These are phyloP conservation scores for Blastobotrys persicus DNA, from an alignment of 1,139 yeast genomes.

Conservation along the genomic window DNA sequence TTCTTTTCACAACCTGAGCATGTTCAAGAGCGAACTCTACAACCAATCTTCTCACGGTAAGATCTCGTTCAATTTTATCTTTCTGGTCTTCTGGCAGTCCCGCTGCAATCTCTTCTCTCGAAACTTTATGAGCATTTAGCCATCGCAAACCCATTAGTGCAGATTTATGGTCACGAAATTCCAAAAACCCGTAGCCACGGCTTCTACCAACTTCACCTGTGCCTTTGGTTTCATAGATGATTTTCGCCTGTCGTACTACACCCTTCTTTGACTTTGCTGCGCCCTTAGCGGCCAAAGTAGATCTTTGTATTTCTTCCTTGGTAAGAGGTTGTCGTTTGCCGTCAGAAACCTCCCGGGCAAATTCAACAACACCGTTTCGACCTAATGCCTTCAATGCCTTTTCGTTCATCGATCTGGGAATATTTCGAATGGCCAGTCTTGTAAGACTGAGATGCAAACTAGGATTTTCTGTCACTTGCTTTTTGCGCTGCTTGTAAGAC, in stretches of 20 bases:
- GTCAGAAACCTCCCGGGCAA: constrained; percentile 86
- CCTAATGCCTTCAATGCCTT: constrained; percentile 88
- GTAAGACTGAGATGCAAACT: constrained; percentile 86
- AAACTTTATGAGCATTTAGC: constrained; percentile 90
- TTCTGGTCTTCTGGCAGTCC: constrained; percentile 69
- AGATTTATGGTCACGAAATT: constrained; percentile 85
- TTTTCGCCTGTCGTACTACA: constrained; percentile 89
- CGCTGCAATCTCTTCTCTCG: constrained; percentile 63
- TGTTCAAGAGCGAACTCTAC: constrained; percentile 96
- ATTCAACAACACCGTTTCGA: constrained; percentile 90
- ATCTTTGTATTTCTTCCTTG: constrained; percentile 83
- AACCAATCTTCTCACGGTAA: constrained; percentile 69
- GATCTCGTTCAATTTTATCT: constrained; percentile 44
- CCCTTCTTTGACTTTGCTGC: constrained; percentile 64
- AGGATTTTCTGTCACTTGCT: constrained; percentile 88
- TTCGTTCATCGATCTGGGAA: constrained; percentile 89
- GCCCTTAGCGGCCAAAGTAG: constrained; percentile 62
- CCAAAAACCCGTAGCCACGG: constrained; percentile 96
- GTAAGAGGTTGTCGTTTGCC: constrained; percentile 78
- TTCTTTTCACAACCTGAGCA: constrained; percentile 87
- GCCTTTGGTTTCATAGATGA: constrained; percentile 87
- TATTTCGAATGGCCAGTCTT: constrained; percentile 87
- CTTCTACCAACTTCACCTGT: constrained; percentile 86
- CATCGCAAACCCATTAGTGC: constrained; percentile 97
- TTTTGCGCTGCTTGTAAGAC: constrained; percentile 80